Evolutionary conservation across 345 rosid genomes (phyloP), one percentile per base, ranked within the genome.

Genomic region (Gossypium thurberi): DNA sequence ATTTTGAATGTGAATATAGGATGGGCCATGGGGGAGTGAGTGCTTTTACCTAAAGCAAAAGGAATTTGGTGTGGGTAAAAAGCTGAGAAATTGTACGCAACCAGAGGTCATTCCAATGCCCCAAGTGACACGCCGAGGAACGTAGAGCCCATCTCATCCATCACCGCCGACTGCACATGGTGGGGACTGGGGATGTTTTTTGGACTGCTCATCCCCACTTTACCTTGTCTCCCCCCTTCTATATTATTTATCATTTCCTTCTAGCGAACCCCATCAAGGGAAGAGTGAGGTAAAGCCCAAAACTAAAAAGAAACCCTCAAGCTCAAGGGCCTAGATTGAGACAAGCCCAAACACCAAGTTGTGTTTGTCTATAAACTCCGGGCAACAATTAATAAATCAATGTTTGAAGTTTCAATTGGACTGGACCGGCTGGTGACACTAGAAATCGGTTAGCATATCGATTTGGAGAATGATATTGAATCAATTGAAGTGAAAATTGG

Each of bases 261-360:
- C 14, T 26, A 23, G 55, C 9, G 1, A 51, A 5, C 15, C 21
- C 20, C 1, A 8, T 21, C 40, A 53, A 58, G 43, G 47, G 10
- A 33, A 20, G 75, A 55, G 28, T 42, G 53, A 44, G 70, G 75
- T 68, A 69, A 78, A 74, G 70, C 66, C 74, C 65, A 73, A 59
- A 63, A 56, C 55, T 28, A 21, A 60, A 21, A 47, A 47, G 40
- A 33, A 71, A 20, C 53, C 68, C 33, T 14, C 0, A 28, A 68
- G 17, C 72, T 12, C 10, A 51, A 28, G 25, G 58, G 23, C 10
- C 12, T 18, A 4, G 25, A 18, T 55, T 55, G 59, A 55, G 12
- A 55, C 25, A 55, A 20, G 25, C 10, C 59, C 25, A 18, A 55
- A 55, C 40, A 33, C 1, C 40, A 33, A 33, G 40, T 33, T 33